Percentiles rank a stretch among this genome's conserved stretches.
Conservation (phyloP, 257 asterid species). For the Thymus quinquecostatus region DNA sequence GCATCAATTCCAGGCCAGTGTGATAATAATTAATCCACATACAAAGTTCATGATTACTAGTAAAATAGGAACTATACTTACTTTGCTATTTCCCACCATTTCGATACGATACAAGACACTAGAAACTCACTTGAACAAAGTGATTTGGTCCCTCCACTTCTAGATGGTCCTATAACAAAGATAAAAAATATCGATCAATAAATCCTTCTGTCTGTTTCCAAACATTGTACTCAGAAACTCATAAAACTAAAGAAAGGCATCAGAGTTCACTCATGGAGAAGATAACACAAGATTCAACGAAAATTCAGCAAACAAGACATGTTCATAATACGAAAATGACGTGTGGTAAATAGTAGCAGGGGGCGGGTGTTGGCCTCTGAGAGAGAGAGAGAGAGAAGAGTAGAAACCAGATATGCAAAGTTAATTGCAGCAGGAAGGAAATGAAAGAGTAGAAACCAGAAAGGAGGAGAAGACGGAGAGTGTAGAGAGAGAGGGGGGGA, state of each 20-base stretch:
- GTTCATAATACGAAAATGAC: neutral
- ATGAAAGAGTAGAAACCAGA: conserved; percentile 3
- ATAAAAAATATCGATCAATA: too few relatives aligned
- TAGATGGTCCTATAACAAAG: too few relatives aligned
- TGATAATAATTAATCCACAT: neutral
- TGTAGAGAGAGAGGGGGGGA: neutral
- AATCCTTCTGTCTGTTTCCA: too few relatives aligned
- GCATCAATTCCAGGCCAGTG: neutral
- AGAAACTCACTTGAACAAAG: too few relatives aligned
- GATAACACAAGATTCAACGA: neutral
- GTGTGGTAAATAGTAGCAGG: neutral
- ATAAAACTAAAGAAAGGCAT: too few relatives aligned
- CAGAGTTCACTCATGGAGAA: neutral
- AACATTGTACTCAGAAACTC: too few relatives aligned
- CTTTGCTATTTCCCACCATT: too few relatives aligned
- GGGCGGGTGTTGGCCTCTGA: neutral
- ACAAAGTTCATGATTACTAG: neutral
- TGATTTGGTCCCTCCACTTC: too few relatives aligned
- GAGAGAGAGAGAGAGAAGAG: neutral
- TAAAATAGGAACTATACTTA: too few relatives aligned
- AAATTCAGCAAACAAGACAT: neutral
- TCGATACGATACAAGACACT: too few relatives aligned
- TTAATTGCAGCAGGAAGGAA: neutral
- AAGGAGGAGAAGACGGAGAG: conserved; percentile 1
- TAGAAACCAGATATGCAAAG: neutral